Evolutionary conservation across 176 grass and related monocot genomes (phyloP), one percentile per base, ranked within the genome.

Genomic region (Thinopyrum elongatum): DNA sequence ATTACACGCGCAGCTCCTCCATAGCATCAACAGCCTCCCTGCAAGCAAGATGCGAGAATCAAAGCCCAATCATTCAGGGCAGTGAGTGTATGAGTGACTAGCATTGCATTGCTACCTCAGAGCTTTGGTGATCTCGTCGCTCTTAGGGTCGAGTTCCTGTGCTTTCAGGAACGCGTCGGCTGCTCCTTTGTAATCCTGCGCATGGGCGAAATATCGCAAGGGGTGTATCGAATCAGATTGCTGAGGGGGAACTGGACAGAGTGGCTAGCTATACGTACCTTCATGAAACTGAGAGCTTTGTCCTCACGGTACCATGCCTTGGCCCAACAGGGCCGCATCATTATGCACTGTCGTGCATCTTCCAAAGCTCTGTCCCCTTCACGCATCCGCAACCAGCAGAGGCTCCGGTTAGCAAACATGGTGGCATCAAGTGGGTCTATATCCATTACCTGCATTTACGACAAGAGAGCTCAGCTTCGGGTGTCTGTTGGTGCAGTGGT

Each of bases 241-340:
- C n/a, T 42, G 7, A 76, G 25, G 15, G 14, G 17, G 27, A 15
- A 75, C 8, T 51, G 12, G 15, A 7, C 41, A 29, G 16, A 19
- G n/a, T 15, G 27, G 25, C 41, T 39, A 41, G 34, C 68, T 44
- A n/a, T 21, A 21, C 51, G 21, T 76, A 76, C 73, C 73, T 76
- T 30, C 73, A 76, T 51, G 42, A 75, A 75, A 27, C 42, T 29
- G 72, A 75, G 72, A 27, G 72, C 72, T 23, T 26, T 27, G 3
- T 42, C 72, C 41, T 75, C 42, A 16, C 72, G 72, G 41, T 75
- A 75, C 72, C 72, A 75, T 2, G 72, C 72, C 72, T 75, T 75
- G 72, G 72, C 5, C 72, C 72, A 75, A 2, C 42, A 0, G 15
- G 72, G 72, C 15, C 3, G 42, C 26, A 75, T 75, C 25, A 30